phyloP scores from a whole-genome alignment of 306 rosid genomes.

The Begonia loranthoides region DNA sequence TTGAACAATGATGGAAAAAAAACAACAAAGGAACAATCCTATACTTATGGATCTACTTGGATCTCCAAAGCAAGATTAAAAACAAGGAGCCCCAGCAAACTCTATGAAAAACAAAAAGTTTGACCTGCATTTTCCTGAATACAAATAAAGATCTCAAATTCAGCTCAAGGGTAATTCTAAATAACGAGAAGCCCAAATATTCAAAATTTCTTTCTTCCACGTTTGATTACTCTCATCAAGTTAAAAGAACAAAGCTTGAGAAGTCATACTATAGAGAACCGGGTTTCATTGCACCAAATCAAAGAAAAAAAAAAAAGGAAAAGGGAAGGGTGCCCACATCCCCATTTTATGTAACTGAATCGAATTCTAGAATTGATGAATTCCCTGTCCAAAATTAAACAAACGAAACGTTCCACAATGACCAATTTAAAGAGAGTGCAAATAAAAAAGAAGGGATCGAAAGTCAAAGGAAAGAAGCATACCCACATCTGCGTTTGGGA shows the following conservation, averaged over 20 bases:
- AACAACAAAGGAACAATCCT: neutral
- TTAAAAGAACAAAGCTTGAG: neutral
- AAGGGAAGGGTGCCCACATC: neutral
- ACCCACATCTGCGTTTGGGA: conserved; percentile 26
- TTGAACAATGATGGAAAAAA: neutral
- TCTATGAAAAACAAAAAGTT: neutral
- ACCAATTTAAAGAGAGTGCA: neutral
- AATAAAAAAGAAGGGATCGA: neutral
- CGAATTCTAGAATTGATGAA: neutral
- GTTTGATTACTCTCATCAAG: neutral
- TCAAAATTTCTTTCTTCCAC: neutral
- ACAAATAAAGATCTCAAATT: neutral
- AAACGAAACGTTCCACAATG: neutral
- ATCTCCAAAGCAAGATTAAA: neutral
- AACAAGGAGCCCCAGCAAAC: too few relatives aligned
- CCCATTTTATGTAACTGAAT: neutral
- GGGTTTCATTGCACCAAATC: neutral
- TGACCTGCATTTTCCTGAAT: neutral
- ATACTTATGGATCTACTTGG: neutral
- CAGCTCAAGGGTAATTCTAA: neutral
- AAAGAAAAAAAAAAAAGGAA: neutral
- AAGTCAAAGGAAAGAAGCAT: conserved; percentile 6
- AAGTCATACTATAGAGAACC: neutral
- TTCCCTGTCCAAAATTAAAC: neutral
- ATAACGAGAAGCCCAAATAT: neutral